Base-by-base conservation (phyloP, 805 yeast species). In the Metschnikowia colocasiae region DNA sequence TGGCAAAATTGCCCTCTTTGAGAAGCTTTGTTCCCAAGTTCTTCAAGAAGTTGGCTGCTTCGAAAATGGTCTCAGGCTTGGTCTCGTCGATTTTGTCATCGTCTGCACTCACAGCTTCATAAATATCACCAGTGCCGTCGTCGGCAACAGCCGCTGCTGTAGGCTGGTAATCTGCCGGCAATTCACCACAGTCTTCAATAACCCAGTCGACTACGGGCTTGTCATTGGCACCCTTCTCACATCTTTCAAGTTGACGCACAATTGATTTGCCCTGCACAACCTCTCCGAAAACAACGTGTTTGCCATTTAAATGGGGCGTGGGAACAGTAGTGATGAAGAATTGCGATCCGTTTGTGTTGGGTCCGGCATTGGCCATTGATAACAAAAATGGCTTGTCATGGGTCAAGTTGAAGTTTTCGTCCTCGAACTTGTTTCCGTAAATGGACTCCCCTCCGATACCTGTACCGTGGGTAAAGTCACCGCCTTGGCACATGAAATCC, bases 291-390 rank as follows among this genome's bases (percentile, higher is more conserved):
- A 94, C 97, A 64, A 88, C 96, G 79, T 90, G 95, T 74, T 85
- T 83, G 54, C 96, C 96, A 64, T 90, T 95, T 69, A 91, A 80
- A 92, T 94, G 87, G 51, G 94, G 85, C 62, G 85, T 76, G 57
- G 84, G 77, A 46, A 87, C 91, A 49, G 96, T 89, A 69, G 97
- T 89, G 75, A 89, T 85, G 81, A 92, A 91, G 75, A 91, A 91
- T 76, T 91, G 98, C 47, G 97, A 90, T 49, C 97, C 97, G 76
- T 92, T 92, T 75, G 97, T 88, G 83, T 89, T 87, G 71, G 95
- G 96, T 60, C 97, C 97, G 55, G 97, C 95, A 69, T 92, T 92
- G 69, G 97, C 97, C 97, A 92, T 92, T 54, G 96, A 88, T 70
- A 72, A 85, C 74, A 80, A 90, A 64, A 95, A 95, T 79, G 78